phyloP scores from a whole-genome alignment of 2,329 filamentous ascomycete species.

The Xylariaceae sp. region DNA sequence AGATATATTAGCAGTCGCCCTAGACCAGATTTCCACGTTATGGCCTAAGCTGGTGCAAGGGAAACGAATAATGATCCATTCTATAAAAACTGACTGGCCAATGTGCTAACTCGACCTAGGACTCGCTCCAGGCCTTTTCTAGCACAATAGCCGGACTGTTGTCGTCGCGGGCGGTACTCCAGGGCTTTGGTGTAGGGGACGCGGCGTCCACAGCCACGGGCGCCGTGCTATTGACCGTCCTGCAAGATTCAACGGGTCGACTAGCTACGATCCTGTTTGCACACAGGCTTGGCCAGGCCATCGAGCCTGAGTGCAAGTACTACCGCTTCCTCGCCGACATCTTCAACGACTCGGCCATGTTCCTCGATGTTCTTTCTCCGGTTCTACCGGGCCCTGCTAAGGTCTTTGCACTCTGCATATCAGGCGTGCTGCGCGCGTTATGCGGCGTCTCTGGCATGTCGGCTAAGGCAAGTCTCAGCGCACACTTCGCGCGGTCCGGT shows the following conservation, averaged over 20 bases:
- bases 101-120: conserved; percentile 43
- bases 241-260: conserved; percentile 82
- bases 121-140: conserved; percentile 84
- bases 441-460: conserved; percentile 92
- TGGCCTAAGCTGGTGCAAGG: not conserved
- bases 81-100: no score
- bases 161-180: conserved; percentile 81
- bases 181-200: conserved; percentile 83
- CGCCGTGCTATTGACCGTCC: conserved; percentile 80
- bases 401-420: conserved; percentile 55
- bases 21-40: no score
- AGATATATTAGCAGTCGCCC: no score
- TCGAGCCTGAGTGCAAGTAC: conserved; percentile 90
- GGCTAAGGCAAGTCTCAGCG: conserved; percentile 87
- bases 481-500: conserved; percentile 86
- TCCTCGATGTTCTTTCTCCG: conserved; percentile 84
- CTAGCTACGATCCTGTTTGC: conserved; percentile 88
- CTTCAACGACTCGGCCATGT: conserved; percentile 85
- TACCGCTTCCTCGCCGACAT: conserved; percentile 87
- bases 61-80: not conserved
- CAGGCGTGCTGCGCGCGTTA: conserved; percentile 63
- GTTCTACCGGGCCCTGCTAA: conserved; percentile 61
- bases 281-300: conserved; percentile 77
- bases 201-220: conserved; percentile 78
- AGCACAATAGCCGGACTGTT: conserved; percentile 82